Percentiles rank a stretch among this genome's conserved stretches.
Conservation (phyloP, 495 filamentous ascomycete species). For the Hypoxylon lienhwacheense region DNA sequence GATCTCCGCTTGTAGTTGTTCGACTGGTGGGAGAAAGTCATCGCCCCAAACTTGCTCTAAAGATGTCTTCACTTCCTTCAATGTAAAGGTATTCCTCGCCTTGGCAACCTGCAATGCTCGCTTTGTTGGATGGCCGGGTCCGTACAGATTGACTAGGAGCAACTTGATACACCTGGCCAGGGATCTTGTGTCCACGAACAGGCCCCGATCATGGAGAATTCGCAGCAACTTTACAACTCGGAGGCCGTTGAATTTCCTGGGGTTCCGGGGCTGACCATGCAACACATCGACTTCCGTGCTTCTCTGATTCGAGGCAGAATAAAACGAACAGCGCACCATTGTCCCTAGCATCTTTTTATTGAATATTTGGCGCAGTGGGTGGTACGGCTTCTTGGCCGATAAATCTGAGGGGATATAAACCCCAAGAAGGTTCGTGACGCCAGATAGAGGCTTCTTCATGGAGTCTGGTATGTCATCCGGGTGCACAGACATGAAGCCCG, state of each 20-base stretch:
- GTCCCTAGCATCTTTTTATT: conserved; percentile 25
- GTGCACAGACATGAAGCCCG: conserved; percentile 34
- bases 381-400: conserved; percentile 12
- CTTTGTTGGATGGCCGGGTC: conserved; percentile 16
- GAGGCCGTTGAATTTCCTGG: conserved; percentile 25
- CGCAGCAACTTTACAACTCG: conserved; percentile 32
- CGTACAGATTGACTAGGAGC: conserved; percentile 37
- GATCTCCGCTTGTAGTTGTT: conserved; percentile 17
- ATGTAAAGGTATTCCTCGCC: conserved; percentile 24
- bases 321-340: conserved; percentile 39
- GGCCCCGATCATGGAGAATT: conserved; percentile 31
- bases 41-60: conserved; percentile 42
- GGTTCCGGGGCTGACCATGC: background rate
- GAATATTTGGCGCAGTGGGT: conserved; percentile 42
- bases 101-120: conserved; percentile 13
- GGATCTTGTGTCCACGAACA: conserved; percentile 9
- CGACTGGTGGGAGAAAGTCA: conserved; percentile 35
- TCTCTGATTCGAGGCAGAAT: background rate
- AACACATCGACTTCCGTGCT: background rate
- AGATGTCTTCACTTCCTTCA: conserved; percentile 34
- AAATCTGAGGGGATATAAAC: conserved; percentile 38
- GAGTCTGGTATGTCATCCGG: conserved; percentile 38
- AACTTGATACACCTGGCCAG: conserved; percentile 18
- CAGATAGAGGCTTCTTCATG: conserved; percentile 22
- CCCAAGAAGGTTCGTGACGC: conserved; percentile 31